phyloP scores from a whole-genome alignment of 2,329 filamentous ascomycete species.

The Didymella pinodella region DNA sequence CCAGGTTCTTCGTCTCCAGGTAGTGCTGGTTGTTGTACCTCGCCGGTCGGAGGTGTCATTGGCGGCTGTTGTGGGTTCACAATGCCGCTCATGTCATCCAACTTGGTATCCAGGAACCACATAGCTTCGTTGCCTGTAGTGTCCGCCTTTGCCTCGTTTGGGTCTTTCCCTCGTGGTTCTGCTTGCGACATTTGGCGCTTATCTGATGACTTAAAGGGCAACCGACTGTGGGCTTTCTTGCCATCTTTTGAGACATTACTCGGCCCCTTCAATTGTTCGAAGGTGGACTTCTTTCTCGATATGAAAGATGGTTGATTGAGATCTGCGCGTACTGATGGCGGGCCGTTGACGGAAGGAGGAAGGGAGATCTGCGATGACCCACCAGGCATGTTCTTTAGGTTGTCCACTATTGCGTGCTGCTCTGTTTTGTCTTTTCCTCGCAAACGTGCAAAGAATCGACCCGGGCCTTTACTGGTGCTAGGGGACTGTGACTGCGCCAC shows the following conservation, averaged over 20 bases:
- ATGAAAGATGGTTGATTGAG: constrained; percentile 36
- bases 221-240: constrained; percentile 49
- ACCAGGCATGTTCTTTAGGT: constrained; percentile 49
- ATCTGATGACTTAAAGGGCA: constrained; percentile 61
- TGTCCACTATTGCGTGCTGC: constrained; percentile 48
- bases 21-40: constrained; percentile 53
- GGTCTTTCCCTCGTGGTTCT: constrained; percentile 53
- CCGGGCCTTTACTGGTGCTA: constrained; percentile 57
- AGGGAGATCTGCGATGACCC: constrained; percentile 52
- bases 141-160: constrained; percentile 52
- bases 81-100: constrained; percentile 91
- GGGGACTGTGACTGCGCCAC: constrained; percentile 63
- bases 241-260: constrained; percentile 30
- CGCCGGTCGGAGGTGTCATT: constrained; percentile 69
- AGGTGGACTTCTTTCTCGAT: constrained; percentile 37
- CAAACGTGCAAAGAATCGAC: constrained; percentile 63
- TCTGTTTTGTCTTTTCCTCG: constrained; percentile 60
- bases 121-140: constrained; percentile 64
- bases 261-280: constrained; percentile 35
- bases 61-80: constrained; percentile 69
- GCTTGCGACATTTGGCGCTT: constrained; percentile 41
- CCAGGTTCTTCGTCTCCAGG: constrained; percentile 47
- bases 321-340: constrained; percentile 40
- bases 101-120: constrained; percentile 85
- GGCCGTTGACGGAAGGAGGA: constrained; percentile 44